Conservation (phyloP, 257 asterid species). For the Craterostigma plantagineum region DNA sequence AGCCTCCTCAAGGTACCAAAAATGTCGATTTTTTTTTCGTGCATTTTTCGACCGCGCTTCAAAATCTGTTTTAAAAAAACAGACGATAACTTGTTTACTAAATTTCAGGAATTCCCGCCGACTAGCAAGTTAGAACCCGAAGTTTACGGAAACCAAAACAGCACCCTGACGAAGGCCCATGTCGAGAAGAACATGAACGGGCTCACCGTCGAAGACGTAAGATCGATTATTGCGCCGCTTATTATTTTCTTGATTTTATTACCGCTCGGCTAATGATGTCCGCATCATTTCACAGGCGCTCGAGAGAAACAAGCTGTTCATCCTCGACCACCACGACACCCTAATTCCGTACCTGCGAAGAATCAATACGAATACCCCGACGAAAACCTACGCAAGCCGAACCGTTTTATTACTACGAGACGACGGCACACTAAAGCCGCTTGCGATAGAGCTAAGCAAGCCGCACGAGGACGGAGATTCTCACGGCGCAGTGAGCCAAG, state of each 20-base stretch:
- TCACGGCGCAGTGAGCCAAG: slow-evolving; percentile 40
- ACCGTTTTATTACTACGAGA: slow-evolving; percentile 65
- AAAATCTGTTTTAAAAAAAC: background rate
- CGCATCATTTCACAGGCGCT: slow-evolving; percentile 40
- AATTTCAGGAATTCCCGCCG: slow-evolving; percentile 66
- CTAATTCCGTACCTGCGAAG: slow-evolving; percentile 65
- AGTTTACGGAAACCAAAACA: slow-evolving; percentile 52
- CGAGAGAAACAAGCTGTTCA: slow-evolving; percentile 30
- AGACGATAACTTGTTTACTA: background rate
- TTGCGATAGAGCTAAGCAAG: slow-evolving; percentile 75
- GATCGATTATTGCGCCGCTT: too few species aligned
- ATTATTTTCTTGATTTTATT: too few species aligned
- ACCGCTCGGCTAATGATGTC: background rate
- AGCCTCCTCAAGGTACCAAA: slow-evolving; percentile 36
- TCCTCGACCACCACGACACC: slow-evolving; percentile 77
- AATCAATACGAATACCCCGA: slow-evolving; percentile 39
- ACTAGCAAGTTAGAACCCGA: slow-evolving; percentile 40
- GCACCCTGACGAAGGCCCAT: slow-evolving; percentile 37
- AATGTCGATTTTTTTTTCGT: background rate
- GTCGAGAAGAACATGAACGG: slow-evolving; percentile 56
- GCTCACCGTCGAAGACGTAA: slow-evolving; percentile 43
- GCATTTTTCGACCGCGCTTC: background rate
- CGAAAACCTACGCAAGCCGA: slow-evolving; percentile 67
- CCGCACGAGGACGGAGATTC: slow-evolving; percentile 48
- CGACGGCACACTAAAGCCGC: slow-evolving; percentile 64